Evolutionary conservation across 1,139 yeast species (phyloP).

Genomic region (Geotrichum fermentans): DNA sequence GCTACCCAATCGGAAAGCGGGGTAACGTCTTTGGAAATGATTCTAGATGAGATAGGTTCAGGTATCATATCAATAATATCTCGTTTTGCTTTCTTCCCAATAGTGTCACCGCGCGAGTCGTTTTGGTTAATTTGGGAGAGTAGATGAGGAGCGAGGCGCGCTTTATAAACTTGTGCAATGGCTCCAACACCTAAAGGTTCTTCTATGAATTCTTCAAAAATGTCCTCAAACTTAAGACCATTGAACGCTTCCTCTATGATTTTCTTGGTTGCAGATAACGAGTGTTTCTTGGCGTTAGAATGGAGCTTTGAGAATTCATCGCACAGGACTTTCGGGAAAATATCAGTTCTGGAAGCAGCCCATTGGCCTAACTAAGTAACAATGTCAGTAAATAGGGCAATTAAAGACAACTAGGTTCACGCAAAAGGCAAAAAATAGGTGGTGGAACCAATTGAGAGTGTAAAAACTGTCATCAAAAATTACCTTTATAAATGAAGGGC

Average conservation of each 20-base stretch:
- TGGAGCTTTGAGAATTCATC: slow-evolving; percentile 71
- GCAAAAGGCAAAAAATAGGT: slow-evolving; percentile 9
- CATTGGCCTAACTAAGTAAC: slow-evolving; percentile 73
- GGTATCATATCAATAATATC: slow-evolving; percentile 9
- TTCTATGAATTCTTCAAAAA: slow-evolving; percentile 73
- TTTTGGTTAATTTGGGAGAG: neutral
- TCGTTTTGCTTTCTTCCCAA: neutral
- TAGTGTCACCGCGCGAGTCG: neutral
- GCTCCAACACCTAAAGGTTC: slow-evolving; percentile 93
- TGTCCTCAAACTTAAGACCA: slow-evolving; percentile 57
- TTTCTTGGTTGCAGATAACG: slow-evolving; percentile 54
- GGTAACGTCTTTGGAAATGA: slow-evolving; percentile 22
- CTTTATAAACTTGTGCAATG: slow-evolving; percentile 90
- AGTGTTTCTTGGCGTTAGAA: slow-evolving; percentile 76
- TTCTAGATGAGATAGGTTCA: slow-evolving; percentile 16
- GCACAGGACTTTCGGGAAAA: slow-evolving; percentile 77
- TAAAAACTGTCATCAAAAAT: slow-evolving; percentile 23
- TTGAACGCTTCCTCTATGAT: slow-evolving; percentile 60
- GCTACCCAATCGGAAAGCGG: slow-evolving; percentile 64
- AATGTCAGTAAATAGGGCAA: neutral
- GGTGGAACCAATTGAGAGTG: slow-evolving; percentile 9
- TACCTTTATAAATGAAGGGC: slow-evolving; percentile 84
- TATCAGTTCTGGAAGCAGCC: slow-evolving; percentile 98
- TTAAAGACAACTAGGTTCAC: neutral
- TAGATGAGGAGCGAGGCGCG: slow-evolving; percentile 44